A percentile compares a stretch with the other conserved stretches of the same genome.
Evolutionary conservation across 1,139 yeast species (phyloP).

Genomic region (Nakaseomyces glabratus): DNA sequence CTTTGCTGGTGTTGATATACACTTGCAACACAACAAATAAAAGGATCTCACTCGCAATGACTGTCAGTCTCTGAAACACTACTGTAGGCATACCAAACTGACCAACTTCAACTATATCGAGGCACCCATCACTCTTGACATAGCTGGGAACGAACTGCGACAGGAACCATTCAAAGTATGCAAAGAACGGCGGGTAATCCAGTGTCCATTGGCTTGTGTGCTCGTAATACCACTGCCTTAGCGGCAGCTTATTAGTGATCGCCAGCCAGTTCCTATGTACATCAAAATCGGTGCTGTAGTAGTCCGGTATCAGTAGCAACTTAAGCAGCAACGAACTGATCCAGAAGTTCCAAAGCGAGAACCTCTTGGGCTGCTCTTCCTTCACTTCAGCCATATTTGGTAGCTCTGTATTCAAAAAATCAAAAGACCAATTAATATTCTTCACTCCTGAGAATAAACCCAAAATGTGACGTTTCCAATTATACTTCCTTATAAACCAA

Average conservation of each 20-base stretch:
- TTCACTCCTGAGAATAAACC: too few species aligned
- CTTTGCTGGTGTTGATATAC: conserved; percentile 47
- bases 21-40: conserved; percentile 64
- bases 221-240: conserved; percentile 76
- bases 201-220: conserved; percentile 87
- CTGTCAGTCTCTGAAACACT: conserved; percentile 73
- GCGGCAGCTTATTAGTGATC: conserved; percentile 69
- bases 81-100: conserved; percentile 69
- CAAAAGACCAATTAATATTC: too few species aligned
- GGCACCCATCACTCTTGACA: conserved; percentile 68
- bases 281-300: conserved; percentile 71
- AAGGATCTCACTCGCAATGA: conserved; percentile 65
- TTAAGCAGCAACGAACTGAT: conserved; percentile 53
- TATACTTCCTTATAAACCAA: too few species aligned
- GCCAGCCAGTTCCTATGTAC: conserved; percentile 98
- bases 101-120: conserved; percentile 70
- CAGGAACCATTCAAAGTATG: conserved; percentile 80
- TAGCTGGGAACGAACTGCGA: conserved; percentile 59
- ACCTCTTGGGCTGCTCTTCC: conserved; percentile 30
- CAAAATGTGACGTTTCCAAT: too few species aligned
- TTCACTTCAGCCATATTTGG: too few species aligned
- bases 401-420: too few species aligned
- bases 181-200: conserved; percentile 96
- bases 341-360: conserved; percentile 55
- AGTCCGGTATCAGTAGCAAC: conserved; percentile 35